Evolutionary conservation across 140 eudicot genomes (phyloP), one percentile per base, ranked within the genome.

Genomic region (Flaveria floridana): DNA sequence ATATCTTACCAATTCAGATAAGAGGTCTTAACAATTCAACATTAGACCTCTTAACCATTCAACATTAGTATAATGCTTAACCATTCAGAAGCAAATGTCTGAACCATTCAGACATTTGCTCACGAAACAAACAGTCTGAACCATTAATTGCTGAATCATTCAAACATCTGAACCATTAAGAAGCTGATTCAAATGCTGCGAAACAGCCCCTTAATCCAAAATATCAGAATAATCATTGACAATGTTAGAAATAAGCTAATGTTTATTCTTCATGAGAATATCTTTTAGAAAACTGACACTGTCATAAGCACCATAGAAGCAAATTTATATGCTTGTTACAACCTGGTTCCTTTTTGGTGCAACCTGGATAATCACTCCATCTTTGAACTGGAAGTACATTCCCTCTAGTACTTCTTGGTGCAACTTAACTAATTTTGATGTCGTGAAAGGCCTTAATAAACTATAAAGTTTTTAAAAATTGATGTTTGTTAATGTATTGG

Each of bases 401-500:
- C 28, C 19, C 41, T 64, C 37, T 18, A 48, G 50, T 65, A 76
- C 47, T 63, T 48, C 65, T 18, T 6, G 6, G 66, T 37, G 64
- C 25, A 74, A 16, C 3, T 20, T 58, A 65, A 37, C 1, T 16
- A 65, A 37, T n/a, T 65, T 15, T 0, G 34, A 55, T 53, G 67
- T 19, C 20, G 21, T 72, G 55, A 62, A 72, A 55, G 68, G 13
- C n/a, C 68, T 37, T 12, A n/a, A 53, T 41, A 52, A 72, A 25
- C 47, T 14, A 12, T 8, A 14, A 44, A 39, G 46, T 20, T 73
- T 3, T 7, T 18, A 30, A 25, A 42, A 6, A 25, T 72, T 73
- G 14, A 14, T 41, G 41, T 68, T 37, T 15, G 47, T 71, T 61
- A 73, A 64, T 72, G 51, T 73, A 21, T 68, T 74, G 19, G 41